Conservation (phyloP, 2,329 filamentous ascomycete genomes). For the Blastomyces silverae region DNA sequence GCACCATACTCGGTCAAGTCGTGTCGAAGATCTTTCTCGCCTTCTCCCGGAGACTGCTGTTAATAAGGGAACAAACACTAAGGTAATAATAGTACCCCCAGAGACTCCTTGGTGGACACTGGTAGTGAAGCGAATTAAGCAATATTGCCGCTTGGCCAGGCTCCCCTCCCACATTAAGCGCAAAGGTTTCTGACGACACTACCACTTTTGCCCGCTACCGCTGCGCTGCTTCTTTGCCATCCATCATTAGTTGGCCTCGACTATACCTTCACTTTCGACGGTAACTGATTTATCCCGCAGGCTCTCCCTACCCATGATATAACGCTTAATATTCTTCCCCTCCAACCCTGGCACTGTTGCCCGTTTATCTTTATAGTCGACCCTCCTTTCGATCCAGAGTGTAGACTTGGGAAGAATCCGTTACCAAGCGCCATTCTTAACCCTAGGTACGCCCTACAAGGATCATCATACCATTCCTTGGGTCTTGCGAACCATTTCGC, state of each 20-base stretch:
- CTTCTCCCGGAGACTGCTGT: not conserved
- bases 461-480: constrained; percentile 21
- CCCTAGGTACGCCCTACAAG: constrained; percentile 15
- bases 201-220: not conserved
- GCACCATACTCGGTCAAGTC: not conserved
- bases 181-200: constrained; percentile 13
- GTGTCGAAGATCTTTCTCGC: constrained; percentile 4
- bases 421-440: constrained; percentile 10
- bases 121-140: constrained; percentile 7
- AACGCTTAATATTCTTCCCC: constrained; percentile 17
- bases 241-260: constrained; percentile 12
- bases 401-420: constrained; percentile 2
- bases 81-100: not conserved
- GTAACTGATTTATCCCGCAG: constrained; percentile 18
- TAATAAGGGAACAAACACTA: too few relatives aligned
- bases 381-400: not conserved
- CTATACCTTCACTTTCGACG: constrained; percentile 15
- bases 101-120: not conserved
- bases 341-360: constrained; percentile 15
- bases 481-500: constrained; percentile 14
- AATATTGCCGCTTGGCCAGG: constrained; percentile 7
- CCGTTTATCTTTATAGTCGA: constrained; percentile 23
- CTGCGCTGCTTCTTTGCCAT: constrained; percentile 7
- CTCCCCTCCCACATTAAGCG: constrained; percentile 12
- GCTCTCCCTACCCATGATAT: constrained; percentile 26